These are phyloP conservation scores for Saccharomyces hybrid DNA, from an alignment of 1,139 yeast species.

Conservation along the genomic window DNA sequence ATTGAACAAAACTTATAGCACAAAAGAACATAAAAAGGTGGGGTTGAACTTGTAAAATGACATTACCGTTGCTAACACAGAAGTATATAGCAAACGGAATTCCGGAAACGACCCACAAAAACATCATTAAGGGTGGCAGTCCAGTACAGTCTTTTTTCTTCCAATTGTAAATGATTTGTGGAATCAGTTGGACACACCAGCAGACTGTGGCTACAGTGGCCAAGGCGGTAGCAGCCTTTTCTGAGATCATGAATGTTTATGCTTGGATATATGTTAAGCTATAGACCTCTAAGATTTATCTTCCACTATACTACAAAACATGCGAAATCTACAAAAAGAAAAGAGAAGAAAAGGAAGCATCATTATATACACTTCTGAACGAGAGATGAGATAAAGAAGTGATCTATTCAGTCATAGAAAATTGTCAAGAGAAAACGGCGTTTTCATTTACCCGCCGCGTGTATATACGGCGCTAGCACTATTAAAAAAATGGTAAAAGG, in stretches of 20 bases:
- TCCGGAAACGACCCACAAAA: slow-evolving; percentile 78
- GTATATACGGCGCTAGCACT: not conserved
- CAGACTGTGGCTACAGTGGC: slow-evolving; percentile 83
- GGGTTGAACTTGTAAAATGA: slow-evolving; percentile 81
- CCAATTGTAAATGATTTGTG: slow-evolving; percentile 73
- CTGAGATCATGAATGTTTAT: slow-evolving; percentile 19
- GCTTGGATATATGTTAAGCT: not conserved
- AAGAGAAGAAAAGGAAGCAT: not conserved
- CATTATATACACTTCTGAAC: not conserved
- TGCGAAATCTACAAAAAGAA: not conserved
- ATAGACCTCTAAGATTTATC: not conserved
- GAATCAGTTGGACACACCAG: slow-evolving; percentile 87
- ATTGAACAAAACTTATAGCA: slow-evolving; percentile 59
- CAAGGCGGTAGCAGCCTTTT: slow-evolving; percentile 58
- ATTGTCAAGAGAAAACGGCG: not conserved
- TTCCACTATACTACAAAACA: not conserved
- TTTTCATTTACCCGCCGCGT: not conserved
- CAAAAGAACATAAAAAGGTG: slow-evolving; percentile 74
- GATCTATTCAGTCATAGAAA: not conserved
- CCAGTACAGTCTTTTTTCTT: slow-evolving; percentile 76
- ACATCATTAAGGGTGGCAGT: slow-evolving; percentile 74
- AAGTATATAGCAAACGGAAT: slow-evolving; percentile 81
- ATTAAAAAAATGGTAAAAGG: no score
- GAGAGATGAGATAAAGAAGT: not conserved
- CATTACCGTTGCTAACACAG: slow-evolving; percentile 59